Conservation (phyloP, 305 asterid species). For the Euphrasia arctica region DNA sequence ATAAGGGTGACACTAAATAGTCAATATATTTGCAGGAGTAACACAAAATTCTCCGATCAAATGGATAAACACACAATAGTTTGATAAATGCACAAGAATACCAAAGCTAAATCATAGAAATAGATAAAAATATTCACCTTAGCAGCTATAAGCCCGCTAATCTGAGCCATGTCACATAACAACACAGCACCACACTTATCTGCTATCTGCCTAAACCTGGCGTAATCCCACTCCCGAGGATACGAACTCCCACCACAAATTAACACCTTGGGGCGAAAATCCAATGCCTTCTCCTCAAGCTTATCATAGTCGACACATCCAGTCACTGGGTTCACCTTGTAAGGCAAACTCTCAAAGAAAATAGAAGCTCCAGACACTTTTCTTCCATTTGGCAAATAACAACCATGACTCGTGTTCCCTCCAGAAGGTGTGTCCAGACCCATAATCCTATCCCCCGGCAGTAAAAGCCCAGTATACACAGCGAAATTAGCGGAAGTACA, state of each 20-base stretch:
- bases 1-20: too few relatives aligned
- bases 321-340: conserved; percentile 87
- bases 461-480: conserved; percentile 78
- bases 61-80: too few relatives aligned
- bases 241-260: conserved; percentile 98
- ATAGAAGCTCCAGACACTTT: conserved; percentile 94
- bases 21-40: neutral
- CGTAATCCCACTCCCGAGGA: conserved; percentile 94
- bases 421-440: conserved; percentile 98
- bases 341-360: conserved; percentile 83
- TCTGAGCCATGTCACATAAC: conserved; percentile 86
- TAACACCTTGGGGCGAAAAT: conserved; percentile 94
- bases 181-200: conserved; percentile 70
- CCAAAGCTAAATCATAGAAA: neutral
- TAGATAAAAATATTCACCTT: conserved; percentile 38
- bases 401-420: conserved; percentile 96
- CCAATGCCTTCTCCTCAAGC: conserved; percentile 95
- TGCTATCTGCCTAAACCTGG: conserved; percentile 58
- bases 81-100: neutral
- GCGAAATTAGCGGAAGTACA: conserved; percentile 97
- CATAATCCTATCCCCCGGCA: conserved; percentile 97
- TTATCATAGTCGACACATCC: conserved; percentile 85
- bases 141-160: conserved; percentile 83
- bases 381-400: conserved; percentile 90
- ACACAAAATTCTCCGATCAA: conserved; percentile 10